Conservation (phyloP, 257 asterid genomes). For the Orobanche coerulescens region DNA sequence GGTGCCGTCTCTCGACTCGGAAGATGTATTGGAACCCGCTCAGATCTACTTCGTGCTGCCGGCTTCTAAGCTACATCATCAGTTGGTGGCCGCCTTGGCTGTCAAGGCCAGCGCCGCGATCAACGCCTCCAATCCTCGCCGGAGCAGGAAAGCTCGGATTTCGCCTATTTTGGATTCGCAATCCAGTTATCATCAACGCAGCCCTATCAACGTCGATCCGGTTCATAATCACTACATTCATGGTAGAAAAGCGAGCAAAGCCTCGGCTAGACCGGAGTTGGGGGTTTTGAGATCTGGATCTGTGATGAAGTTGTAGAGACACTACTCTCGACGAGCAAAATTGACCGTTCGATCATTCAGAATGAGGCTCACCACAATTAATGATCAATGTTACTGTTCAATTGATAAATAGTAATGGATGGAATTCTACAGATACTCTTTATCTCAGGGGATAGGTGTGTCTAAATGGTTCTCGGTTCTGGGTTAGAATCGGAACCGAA, state of each 20-base stretch:
- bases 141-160: constrained; percentile 39
- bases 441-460: too few relatives aligned
- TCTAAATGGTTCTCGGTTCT: too few relatives aligned
- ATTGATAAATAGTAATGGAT: too few relatives aligned
- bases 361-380: constrained; percentile 45
- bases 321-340: constrained; percentile 53
- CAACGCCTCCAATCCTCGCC: constrained; percentile 23
- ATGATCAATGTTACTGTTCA: constrained; percentile 41
- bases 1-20: constrained; percentile 34
- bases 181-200: neutral
- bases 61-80: constrained; percentile 32
- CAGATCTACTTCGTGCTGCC: constrained; percentile 70
- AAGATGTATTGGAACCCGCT: constrained; percentile 34
- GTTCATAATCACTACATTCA: neutral
- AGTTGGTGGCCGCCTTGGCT: constrained; percentile 54
- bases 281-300: constrained; percentile 47
- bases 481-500: too few relatives aligned
- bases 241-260: constrained; percentile 2
- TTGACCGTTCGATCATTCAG: constrained; percentile 50
- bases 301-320: constrained; percentile 36
- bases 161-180: constrained; percentile 36
- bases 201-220: neutral
- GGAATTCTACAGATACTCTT: too few relatives aligned
- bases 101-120: constrained; percentile 64
- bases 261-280: neutral